Conservation (phyloP, 768 basidiomycete species). For the Hemileccinum impolitum region DNA sequence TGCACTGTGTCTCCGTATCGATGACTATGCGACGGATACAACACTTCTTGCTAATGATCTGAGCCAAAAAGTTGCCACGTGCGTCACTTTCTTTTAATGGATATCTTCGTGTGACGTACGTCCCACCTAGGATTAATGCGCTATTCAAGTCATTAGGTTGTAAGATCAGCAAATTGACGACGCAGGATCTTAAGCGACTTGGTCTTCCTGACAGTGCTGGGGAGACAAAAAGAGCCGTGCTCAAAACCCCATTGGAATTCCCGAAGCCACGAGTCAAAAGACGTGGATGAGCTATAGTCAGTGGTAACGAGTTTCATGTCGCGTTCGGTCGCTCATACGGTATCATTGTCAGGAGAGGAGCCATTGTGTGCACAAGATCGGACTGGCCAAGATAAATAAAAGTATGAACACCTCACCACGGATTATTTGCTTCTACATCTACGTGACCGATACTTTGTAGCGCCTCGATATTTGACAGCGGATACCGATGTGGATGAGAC, state of each 20-base stretch:
- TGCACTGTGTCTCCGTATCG: slow-evolving; percentile 74
- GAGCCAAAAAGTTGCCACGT: slow-evolving; percentile 63
- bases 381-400: no score
- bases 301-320: background rate
- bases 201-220: slow-evolving; percentile 64
- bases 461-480: no score
- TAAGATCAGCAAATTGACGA: slow-evolving; percentile 53
- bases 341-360: no score
- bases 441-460: no score
- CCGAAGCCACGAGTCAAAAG: slow-evolving; percentile 55
- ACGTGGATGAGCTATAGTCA: slow-evolving; percentile 16
- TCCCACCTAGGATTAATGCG: slow-evolving; percentile 47
- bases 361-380: no score
- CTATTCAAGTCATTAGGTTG: slow-evolving; percentile 83
- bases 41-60: slow-evolving; percentile 70
- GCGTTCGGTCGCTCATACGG: background rate
- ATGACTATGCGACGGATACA: slow-evolving; percentile 73
- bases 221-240: slow-evolving; percentile 65
- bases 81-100: slow-evolving; percentile 26
- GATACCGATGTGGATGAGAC: no score
- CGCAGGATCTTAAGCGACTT: slow-evolving; percentile 63
- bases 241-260: slow-evolving; percentile 77
- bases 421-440: no score
- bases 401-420: no score
- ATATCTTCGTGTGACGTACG: slow-evolving; percentile 1